Base-by-base conservation (phyloP, 2,329 filamentous ascomycete species). In the Orbilia brochopaga region DNA sequence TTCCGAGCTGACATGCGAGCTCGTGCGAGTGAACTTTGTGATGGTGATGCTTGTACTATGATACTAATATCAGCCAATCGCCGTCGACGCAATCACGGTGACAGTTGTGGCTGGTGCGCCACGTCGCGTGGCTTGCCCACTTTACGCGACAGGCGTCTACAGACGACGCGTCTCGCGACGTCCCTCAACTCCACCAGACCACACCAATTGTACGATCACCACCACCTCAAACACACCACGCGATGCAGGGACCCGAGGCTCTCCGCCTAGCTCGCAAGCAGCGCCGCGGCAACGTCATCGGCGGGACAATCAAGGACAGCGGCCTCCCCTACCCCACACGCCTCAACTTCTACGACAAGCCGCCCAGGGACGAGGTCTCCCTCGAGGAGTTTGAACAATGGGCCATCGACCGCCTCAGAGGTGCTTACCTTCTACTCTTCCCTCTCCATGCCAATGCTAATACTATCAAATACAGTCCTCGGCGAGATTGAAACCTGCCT, bases 341-440 rank as follows among this genome's bases (percentile, higher is more conserved):
- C 64, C 85, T 99, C 77, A 99, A 95, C 83, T 93, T 97, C 80
- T 99, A 99, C 81, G 82, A 87, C 48, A 84, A 88, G 24, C 90
- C 94, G 51, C 94, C 94, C 0, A 97, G 92, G 0, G 90, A 90
- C 53, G 94, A 99, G 78, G 94, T 99, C 76, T 96, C 91, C 0
- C 87, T 99, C 46, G 94, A 99, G 78, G 88, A 99, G 79, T 99
- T 99, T 77, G 94, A 99, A 79, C 92, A 96, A 85, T 99, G 94
- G 94, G 94, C 92, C 10, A 97, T 99, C 77, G 90, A 96, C 77
- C 85, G 94, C 65, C 80, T 99, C 75, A 88, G 91, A 81, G 86
- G 91, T 91, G 82, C 62, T 82, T 59, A 48, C 44, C 4, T 44
- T 27, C 5, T 11, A 30, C 7, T 2, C 37, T 70, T 23, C 5